Conservation (phyloP, 192 early-diverging fungal species). For the Coemansia sp. region DNA sequence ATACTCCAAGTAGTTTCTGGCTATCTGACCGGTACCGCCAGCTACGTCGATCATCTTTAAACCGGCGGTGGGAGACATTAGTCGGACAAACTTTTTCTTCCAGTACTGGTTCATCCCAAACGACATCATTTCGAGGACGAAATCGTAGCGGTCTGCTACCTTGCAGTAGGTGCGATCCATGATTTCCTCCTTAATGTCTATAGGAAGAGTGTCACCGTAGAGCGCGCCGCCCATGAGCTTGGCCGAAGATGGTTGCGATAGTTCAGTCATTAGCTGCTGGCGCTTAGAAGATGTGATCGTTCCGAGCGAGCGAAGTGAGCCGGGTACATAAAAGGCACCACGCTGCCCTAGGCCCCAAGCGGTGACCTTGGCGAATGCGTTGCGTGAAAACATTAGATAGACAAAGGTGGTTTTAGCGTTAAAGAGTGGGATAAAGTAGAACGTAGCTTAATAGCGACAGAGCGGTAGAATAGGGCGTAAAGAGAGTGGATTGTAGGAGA, state of each 20-base stretch:
- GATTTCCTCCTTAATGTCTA: conserved; percentile 78
- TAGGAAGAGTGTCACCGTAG: conserved; percentile 68
- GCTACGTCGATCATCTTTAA: conserved; percentile 91
- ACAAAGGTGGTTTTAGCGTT: neutral
- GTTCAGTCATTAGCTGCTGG: neutral
- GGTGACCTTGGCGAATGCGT: neutral
- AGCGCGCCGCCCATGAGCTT: neutral
- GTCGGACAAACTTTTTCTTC: conserved; percentile 87
- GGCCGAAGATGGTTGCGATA: neutral
- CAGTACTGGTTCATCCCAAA: conserved; percentile 85
- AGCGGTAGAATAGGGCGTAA: conserved; percentile 1
- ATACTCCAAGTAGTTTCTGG: conserved; percentile 85
- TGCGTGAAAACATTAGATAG: neutral
- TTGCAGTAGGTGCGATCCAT: conserved; percentile 85
- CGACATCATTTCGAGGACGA: conserved; percentile 92
- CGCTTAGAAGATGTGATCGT: conserved; percentile 12
- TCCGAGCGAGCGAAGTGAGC: neutral
- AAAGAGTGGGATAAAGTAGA: neutral
- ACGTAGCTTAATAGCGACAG: neutral
- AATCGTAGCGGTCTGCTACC: conserved; percentile 87
- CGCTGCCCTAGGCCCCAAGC: neutral
- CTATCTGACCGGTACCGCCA: conserved; percentile 96
- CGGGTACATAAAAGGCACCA: neutral
- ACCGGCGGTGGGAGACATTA: conserved; percentile 73
- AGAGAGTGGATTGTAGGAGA: neutral